Evolutionary conservation across 2,329 filamentous ascomycete genomes (phyloP).

Genomic region (Cladophialophora chaetospira): DNA sequence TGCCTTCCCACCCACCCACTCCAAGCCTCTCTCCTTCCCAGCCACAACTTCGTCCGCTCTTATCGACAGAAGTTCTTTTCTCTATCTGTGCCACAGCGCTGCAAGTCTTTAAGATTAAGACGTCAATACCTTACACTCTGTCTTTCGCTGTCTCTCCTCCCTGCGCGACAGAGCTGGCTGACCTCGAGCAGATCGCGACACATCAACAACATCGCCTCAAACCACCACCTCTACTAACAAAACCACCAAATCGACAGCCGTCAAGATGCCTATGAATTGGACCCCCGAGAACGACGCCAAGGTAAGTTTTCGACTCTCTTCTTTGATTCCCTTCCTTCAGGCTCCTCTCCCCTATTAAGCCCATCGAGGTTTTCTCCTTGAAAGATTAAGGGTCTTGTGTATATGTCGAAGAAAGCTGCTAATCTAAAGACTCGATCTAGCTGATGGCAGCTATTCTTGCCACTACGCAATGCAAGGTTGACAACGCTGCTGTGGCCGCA

Average conservation of each 20-base stretch:
- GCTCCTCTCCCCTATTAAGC: not conserved
- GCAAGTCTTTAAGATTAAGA: not conserved
- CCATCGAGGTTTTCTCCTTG: not conserved
- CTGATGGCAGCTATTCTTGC: conserved; percentile 2
- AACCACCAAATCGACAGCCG: not conserved
- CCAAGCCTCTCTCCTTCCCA: not conserved
- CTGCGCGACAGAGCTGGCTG: not conserved
- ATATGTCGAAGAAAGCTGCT: not conserved
- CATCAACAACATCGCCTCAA: not conserved
- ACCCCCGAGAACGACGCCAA: conserved; percentile 20
- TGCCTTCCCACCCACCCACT: conserved; percentile 8
- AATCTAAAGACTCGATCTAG: not conserved
- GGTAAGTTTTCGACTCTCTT: conserved; percentile 19
- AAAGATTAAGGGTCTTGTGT: too few relatives aligned
- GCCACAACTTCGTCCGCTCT: not conserved
- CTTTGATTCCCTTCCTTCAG: not conserved
- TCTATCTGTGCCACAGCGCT: not conserved
- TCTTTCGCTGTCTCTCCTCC: not conserved
- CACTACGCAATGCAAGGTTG: not conserved
- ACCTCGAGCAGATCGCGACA: not conserved
- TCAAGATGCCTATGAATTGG: conserved; percentile 28
- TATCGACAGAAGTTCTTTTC: not conserved
- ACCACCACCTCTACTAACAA: not conserved
- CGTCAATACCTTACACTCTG: not conserved
- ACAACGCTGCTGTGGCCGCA: not conserved